Evolutionary conservation across 2,329 filamentous ascomycete genomes (phyloP), one percentile per base, ranked within the genome.

Genomic region (Pyricularia sp.): DNA sequence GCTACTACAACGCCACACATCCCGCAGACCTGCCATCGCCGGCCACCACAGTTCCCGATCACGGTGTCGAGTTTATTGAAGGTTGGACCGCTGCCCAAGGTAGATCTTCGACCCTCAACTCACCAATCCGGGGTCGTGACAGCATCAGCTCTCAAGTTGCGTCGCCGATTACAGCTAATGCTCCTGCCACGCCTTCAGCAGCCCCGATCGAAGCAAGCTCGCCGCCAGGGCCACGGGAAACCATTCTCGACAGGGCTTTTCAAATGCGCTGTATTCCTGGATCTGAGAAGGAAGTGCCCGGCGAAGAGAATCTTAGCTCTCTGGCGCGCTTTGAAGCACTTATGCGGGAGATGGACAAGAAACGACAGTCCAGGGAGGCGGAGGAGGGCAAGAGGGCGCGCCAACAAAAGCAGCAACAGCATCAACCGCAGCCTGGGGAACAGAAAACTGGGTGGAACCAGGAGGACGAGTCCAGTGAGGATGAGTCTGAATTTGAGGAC

Each of bases 241-340:
- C 88, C 0, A 90, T 90, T 67, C 76, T 90, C n/a, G 88, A 90
- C 74, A 79, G 88, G 58, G 88, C 88, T 0, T 90, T 90, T 73
- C 86, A 88, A 72, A 77, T 90, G 77, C 82, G 85, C 10, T 86
- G 81, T 69, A 88, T 90, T 42, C 88, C 88, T 20, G 88, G 88
- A 6, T 85, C 85, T 2, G 86, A 88, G 12, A 78, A 79, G 9
- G 80, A 84, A 66, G 72, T 82, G 2, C 82, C 84, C 0, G 87
- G 87, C 4, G 86, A 88, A 70, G 86, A 89, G 72, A 88, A 89
- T 70, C 78, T 90, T 20, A 90, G 84, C 72, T 90, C 88, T 0
- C 80, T 90, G 36, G 88, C 87, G 11, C 82, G 86, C 26, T 90
- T 90, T 68, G 88, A 90, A 68, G 88, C 87, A 3, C 76, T 90